Conservation (phyloP, 305 asterid genomes). For the Petunia hybrid region DNA sequence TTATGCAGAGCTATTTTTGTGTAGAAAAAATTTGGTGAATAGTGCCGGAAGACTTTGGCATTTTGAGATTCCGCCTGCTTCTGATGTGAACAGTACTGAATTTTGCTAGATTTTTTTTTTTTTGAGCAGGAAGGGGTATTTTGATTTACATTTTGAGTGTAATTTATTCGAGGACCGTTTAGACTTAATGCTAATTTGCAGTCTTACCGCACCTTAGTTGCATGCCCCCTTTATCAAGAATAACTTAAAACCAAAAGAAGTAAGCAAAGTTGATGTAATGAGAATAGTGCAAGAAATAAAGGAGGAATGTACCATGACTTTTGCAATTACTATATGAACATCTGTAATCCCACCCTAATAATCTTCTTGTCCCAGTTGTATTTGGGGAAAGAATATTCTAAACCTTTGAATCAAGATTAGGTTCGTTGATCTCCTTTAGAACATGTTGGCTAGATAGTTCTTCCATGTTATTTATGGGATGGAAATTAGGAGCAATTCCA, state of each 20-base stretch:
- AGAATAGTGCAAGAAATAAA: background rate
- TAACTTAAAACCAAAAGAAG: background rate
- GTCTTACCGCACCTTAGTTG: too few species aligned
- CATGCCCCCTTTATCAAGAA: too few species aligned
- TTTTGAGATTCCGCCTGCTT: constrained; percentile 64
- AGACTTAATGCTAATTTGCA: too few species aligned
- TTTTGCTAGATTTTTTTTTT: constrained; percentile 55
- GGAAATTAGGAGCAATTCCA: constrained; percentile 32
- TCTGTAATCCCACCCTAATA: too few species aligned
- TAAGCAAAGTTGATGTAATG: background rate
- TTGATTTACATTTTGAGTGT: too few species aligned
- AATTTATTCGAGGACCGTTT: too few species aligned
- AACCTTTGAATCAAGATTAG: constrained; percentile 14
- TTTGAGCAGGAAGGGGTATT: too few species aligned
- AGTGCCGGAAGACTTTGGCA: constrained; percentile 74
- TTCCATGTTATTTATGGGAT: constrained; percentile 11
- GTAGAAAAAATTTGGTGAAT: constrained; percentile 61
- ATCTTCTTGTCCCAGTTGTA: background rate
- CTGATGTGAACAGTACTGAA: constrained; percentile 29
- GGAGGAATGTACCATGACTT: background rate
- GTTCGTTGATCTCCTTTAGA: constrained; percentile 12
- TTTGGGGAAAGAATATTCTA: background rate
- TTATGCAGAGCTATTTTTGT: constrained; percentile 68
- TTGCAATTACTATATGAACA: background rate
- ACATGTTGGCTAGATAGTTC: background rate